Conservation (phyloP, 768 basidiomycete species). For the Boletus coccyginus region DNA sequence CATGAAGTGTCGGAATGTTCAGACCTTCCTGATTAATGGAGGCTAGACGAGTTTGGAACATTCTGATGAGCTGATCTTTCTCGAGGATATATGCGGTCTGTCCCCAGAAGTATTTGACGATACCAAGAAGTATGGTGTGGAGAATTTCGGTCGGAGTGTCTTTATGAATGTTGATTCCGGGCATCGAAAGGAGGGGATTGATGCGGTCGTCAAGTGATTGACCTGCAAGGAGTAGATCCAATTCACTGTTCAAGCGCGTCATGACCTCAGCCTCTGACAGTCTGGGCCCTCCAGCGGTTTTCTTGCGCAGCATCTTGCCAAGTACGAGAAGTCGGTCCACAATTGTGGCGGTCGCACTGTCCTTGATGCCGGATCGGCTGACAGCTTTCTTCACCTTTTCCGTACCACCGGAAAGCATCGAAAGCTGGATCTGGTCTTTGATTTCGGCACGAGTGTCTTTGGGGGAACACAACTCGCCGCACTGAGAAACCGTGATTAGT, state of each 20-base stretch:
- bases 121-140: conserved; percentile 34
- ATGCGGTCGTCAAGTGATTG: conserved; percentile 4
- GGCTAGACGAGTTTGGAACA: conserved; percentile 25
- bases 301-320: conserved; percentile 19
- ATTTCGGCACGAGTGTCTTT: not conserved
- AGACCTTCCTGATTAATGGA: conserved; percentile 27
- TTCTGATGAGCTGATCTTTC: conserved; percentile 11
- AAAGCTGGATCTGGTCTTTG: conserved; percentile 6
- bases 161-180: conserved; percentile 27
- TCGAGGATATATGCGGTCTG: conserved; percentile 23
- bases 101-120: conserved; percentile 36
- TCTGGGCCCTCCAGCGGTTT: not conserved
- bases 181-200: conserved; percentile 13
- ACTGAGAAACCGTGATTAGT: not conserved
- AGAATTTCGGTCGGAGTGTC: conserved; percentile 35
- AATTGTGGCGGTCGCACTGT: conserved; percentile 30
- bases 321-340: conserved; percentile 31
- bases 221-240: conserved; percentile 1
- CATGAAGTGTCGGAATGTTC: conserved; percentile 19
- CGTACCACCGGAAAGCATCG: conserved; percentile 1
- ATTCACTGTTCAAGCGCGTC: not conserved
- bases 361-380: conserved; percentile 36
- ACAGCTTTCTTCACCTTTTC: too few species aligned
- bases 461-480: conserved; percentile 5
- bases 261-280: conserved; percentile 2